These are phyloP conservation scores for Artemisia tridentata DNA, from an alignment of 129 eudicot species.

Conservation along the genomic window DNA sequence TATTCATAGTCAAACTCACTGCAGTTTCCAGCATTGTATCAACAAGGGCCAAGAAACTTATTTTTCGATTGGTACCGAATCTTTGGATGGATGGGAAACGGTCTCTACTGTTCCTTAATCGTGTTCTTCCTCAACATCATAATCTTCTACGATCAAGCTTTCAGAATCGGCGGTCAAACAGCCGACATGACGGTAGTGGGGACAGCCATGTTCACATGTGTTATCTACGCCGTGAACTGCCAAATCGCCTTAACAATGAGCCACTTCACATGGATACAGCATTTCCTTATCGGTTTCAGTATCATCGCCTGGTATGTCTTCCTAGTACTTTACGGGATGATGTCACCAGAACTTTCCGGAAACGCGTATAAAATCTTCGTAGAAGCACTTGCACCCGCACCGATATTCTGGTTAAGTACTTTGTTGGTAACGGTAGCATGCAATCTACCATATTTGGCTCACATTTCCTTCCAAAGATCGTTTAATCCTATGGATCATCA, in stretches of 20 bases:
- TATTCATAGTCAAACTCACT: conserved; percentile 4
- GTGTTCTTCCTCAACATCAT: conserved; percentile 78
- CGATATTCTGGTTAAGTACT: conserved; percentile 77
- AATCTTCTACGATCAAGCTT: conserved; percentile 87
- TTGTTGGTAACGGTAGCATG: conserved; percentile 70
- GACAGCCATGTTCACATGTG: conserved; percentile 86
- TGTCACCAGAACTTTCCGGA: conserved; percentile 45
- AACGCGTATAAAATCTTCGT: conserved; percentile 55
- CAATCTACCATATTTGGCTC: conserved; percentile 78
- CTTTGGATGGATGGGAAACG: conserved; percentile 96
- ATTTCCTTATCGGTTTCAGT: conserved; percentile 74
- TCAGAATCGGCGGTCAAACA: conserved; percentile 69
- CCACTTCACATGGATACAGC: conserved; percentile 97
- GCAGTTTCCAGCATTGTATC: conserved; percentile 98
- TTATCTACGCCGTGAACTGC: conserved; percentile 83
- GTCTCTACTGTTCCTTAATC: conserved; percentile 73
- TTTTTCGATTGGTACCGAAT: conserved; percentile 92
- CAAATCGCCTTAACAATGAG: conserved; percentile 92
- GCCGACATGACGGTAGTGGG: conserved; percentile 93
- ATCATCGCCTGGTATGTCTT: conserved; percentile 71
- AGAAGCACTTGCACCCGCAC: conserved; percentile 85
- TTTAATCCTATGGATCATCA: conserved; percentile 96
- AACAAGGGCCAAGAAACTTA: conserved; percentile 89
- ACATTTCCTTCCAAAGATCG: conserved; percentile 74
- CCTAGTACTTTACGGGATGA: conserved; percentile 55